Evolutionary conservation across 2,329 filamentous ascomycete genomes (phyloP).

Genomic region (Cladorrhinum sp.): DNA sequence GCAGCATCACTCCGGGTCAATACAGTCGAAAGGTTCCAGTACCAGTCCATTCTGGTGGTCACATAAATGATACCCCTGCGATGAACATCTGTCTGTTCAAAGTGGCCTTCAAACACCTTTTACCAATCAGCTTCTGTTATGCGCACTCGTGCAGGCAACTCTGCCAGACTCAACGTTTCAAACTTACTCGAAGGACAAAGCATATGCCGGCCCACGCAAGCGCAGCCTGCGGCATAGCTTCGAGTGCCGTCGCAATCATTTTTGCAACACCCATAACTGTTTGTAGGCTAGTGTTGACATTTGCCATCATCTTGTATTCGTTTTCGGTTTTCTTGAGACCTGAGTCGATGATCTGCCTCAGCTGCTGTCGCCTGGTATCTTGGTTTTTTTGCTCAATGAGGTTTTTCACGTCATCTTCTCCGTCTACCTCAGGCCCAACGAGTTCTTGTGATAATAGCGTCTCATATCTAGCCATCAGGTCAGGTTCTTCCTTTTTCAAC

Average conservation of each 20-base stretch:
- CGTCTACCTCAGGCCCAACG: not conserved
- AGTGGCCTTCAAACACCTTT: conserved; percentile 23
- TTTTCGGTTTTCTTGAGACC: not conserved
- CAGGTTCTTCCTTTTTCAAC: conserved; percentile 12
- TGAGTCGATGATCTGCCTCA: conserved; percentile 7
- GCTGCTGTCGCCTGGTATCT: conserved; percentile 2
- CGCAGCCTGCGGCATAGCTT: conserved; percentile 33
- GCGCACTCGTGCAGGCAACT: no score
- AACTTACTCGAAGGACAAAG: conserved; percentile 33
- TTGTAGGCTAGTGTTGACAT: not conserved
- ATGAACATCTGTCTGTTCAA: conserved; percentile 30
- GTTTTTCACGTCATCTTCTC: conserved; percentile 9
- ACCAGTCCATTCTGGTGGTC: conserved; percentile 38
- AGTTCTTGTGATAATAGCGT: not conserved
- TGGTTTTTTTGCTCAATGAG: conserved; percentile 5
- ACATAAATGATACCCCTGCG: conserved; percentile 36
- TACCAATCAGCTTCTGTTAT: conserved; percentile 27
- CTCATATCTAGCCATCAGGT: conserved; percentile 8
- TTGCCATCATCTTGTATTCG: not conserved
- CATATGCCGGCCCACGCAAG: conserved; percentile 39
- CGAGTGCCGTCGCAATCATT: conserved; percentile 21
- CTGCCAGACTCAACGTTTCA: no score
- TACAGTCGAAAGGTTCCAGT: conserved; percentile 32
- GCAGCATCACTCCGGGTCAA: conserved; percentile 16
- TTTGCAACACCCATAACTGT: not conserved